Conservation (phyloP, 2,329 filamentous ascomycete genomes). For the Knufia fluminis region DNA sequence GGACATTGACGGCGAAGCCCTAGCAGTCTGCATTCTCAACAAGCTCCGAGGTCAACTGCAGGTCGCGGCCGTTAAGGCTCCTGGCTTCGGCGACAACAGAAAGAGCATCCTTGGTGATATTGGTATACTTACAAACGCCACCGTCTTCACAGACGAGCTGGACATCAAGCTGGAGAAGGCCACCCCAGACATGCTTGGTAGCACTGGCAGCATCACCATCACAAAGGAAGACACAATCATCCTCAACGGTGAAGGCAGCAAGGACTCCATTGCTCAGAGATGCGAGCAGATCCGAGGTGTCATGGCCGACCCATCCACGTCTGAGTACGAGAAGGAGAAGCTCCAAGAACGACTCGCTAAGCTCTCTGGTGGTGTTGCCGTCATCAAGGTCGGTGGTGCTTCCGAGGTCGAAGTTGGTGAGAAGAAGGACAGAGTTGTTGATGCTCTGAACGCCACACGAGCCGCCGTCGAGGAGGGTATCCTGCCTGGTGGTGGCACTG, state of each 20-base stretch:
- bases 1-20: conserved; percentile 96
- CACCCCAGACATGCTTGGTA: conserved; percentile 89
- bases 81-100: conserved; percentile 98
- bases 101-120: conserved; percentile 98
- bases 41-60: conserved; percentile 99
- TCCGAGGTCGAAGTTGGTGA: conserved; percentile 98
- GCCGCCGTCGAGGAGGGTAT: conserved; percentile 99
- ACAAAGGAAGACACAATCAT: conserved; percentile 99
- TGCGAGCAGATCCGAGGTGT: conserved; percentile 99
- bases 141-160: conserved; percentile 96
- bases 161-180: conserved; percentile 99
- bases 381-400: conserved; percentile 97
- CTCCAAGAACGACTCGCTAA: conserved; percentile 99
- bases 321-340: conserved; percentile 99
- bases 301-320: conserved; percentile 86
- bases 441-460: conserved; percentile 94
- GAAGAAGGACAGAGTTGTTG: conserved; percentile 99
- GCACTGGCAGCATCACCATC: conserved; percentile 96
- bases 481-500: conserved; percentile 94
- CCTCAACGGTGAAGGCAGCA: conserved; percentile 91
- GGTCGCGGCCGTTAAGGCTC: conserved; percentile 96
- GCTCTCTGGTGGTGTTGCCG: conserved; percentile 95
- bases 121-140: conserved; percentile 89
- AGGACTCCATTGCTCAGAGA: conserved; percentile 85
- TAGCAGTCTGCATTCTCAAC: conserved; percentile 98